Conservation (phyloP, 345 rosid species). For the Rhodomyrtus tomentosa region DNA sequence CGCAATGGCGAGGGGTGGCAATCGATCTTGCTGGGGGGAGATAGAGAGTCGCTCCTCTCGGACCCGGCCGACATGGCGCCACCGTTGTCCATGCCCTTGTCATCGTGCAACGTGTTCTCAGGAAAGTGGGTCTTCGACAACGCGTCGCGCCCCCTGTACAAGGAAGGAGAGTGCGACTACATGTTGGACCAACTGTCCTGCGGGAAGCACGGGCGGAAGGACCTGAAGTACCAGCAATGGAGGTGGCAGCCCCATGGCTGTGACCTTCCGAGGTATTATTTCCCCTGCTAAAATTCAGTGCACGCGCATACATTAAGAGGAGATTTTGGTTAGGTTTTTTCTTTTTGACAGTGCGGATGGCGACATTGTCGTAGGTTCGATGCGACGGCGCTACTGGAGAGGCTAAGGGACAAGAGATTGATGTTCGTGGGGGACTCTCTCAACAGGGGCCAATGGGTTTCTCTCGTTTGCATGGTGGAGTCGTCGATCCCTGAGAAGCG, state of each 20-base stretch:
- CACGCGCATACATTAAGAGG: background rate
- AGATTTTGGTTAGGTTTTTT: background rate
- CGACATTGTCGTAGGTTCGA: background rate
- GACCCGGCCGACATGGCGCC: background rate
- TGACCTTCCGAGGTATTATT: conserved; percentile 59
- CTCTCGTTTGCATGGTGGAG: conserved; percentile 80
- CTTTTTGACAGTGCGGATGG: background rate
- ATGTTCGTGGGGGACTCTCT: conserved; percentile 90
- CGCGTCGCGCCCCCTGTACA: conserved; percentile 54
- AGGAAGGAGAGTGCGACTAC: conserved; percentile 64
- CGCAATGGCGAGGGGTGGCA: conserved; percentile 3
- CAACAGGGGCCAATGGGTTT: conserved; percentile 90
- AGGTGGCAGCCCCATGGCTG: conserved; percentile 89
- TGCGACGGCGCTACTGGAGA: conserved; percentile 49
- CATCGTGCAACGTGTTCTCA: conserved; percentile 48
- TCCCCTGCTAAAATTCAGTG: background rate
- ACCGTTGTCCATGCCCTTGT: background rate
- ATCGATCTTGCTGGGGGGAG: background rate
- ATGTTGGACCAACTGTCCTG: conserved; percentile 77
- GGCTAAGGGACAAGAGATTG: conserved; percentile 77
- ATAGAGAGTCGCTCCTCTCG: background rate
- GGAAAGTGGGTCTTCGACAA: conserved; percentile 81
- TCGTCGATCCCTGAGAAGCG: conserved; percentile 35
- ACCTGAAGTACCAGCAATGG: conserved; percentile 56
- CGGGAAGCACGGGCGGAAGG: conserved; percentile 74